Evolutionary conservation across 768 basidiomycete genomes (phyloP).

Genomic region (Lenzites betulinus): DNA sequence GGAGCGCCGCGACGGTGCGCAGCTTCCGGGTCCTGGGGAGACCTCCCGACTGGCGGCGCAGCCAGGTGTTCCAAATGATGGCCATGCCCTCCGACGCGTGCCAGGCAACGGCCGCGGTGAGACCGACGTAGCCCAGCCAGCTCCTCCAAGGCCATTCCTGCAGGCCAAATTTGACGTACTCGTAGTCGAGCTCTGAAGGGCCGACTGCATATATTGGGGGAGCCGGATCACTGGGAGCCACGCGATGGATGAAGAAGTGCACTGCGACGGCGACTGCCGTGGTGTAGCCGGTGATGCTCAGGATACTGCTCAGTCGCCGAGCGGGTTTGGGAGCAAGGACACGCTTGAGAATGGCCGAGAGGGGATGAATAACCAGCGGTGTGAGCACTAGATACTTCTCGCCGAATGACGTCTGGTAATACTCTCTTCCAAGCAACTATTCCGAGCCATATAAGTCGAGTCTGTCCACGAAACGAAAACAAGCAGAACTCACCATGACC

Average conservation of each 20-base stretch:
- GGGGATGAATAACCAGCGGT: conserved; percentile 66
- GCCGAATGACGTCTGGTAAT: conserved; percentile 73
- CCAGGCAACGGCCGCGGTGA: conserved; percentile 55
- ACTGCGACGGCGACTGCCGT: conserved; percentile 61
- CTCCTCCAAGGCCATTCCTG: conserved; percentile 61
- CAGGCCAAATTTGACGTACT: conserved; percentile 78
- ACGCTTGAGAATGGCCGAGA: conserved; percentile 62
- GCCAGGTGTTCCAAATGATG: conserved; percentile 54
- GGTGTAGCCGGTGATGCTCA: conserved; percentile 68
- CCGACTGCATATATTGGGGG: conserved; percentile 60
- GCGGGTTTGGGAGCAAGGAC: conserved; percentile 45
- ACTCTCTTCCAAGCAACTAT: conserved; percentile 81
- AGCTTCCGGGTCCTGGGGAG: conserved; percentile 31
- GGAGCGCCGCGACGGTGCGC: conserved; percentile 35
- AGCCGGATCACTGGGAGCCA: conserved; percentile 47
- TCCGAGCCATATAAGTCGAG: not conserved
- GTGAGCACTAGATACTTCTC: conserved; percentile 69
- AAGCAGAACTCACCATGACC: conserved; percentile 63
- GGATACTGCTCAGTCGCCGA: conserved; percentile 41
- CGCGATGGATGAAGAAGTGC: conserved; percentile 70
- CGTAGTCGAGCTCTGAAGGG: conserved; percentile 79
- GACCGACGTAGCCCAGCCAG: conserved; percentile 61
- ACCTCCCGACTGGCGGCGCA: conserved; percentile 33
- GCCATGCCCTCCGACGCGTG: conserved; percentile 66
- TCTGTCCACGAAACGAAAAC: not conserved